These are phyloP conservation scores for Pogostemon cablin DNA, from an alignment of 257 asterid genomes.

Conservation along the genomic window DNA sequence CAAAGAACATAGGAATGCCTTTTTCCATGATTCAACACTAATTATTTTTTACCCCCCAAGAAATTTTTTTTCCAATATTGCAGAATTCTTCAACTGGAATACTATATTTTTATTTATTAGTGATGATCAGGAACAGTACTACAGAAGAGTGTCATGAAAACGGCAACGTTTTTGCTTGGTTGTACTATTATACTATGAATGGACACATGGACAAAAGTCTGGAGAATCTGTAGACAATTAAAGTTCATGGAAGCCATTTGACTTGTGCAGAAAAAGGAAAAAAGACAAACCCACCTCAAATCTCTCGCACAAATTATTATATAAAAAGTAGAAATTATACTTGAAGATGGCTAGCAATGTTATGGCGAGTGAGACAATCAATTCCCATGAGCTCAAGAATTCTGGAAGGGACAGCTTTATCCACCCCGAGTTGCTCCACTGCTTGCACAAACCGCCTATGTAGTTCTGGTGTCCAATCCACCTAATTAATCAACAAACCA, in stretches of 20 bases:
- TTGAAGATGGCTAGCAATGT: conserved; percentile 97
- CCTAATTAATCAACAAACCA: conserved; percentile 54
- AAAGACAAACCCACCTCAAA: conserved; percentile 1
- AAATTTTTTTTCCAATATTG: too few relatives aligned
- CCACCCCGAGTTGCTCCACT: conserved; percentile 93
- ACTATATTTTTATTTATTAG: too few relatives aligned
- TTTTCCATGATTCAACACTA: conserved; percentile 26
- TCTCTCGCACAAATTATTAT: background rate
- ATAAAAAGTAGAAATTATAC: conserved; percentile 33
- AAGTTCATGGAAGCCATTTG: conserved; percentile 23
- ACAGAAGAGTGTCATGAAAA: too few relatives aligned
- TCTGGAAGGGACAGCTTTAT: conserved; percentile 94
- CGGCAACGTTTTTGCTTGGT: too few relatives aligned
- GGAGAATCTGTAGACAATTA: conserved; percentile 22
- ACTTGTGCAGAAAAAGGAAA: conserved; percentile 25
- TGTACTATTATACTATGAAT: too few relatives aligned
- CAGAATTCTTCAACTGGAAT: too few relatives aligned
- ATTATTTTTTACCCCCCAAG: too few relatives aligned
- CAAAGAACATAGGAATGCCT: conserved; percentile 14
- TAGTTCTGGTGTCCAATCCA: conserved; percentile 98
- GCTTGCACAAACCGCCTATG: conserved; percentile 90
- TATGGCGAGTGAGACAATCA: conserved; percentile 95
- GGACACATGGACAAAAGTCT: conserved; percentile 25
- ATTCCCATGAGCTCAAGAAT: conserved; percentile 95
- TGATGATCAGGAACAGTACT: too few relatives aligned